Base-by-base conservation (phyloP, 768 basidiomycete genomes). In the Paxillus involutus region DNA sequence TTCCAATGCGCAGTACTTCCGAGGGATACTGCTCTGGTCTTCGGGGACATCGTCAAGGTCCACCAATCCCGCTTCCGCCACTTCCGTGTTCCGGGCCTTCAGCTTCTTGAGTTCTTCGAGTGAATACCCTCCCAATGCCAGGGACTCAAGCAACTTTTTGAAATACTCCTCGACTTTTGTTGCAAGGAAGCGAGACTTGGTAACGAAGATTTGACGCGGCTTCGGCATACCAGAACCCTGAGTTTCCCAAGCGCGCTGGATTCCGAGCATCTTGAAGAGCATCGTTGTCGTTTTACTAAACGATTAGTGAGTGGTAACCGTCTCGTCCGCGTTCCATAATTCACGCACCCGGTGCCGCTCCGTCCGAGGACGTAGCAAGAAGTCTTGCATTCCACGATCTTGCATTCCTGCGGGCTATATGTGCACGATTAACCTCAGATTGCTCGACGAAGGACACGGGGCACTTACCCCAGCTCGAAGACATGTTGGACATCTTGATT, bases 121-220 rank as follows among this genome's bases (percentile, higher is more conserved):
- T 4, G 76, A 64, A 43, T 71, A 65, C 3, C 70, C 64, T 10
- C 72, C 72, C 3, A 74, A 61, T 3, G 64, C 57, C 32, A 82
- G 64, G 0, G 83, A 80, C 9, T 74, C 68, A 10, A 79, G 58
- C 16, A 88, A 67, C 58, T 80, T 80, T 4, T 58, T 51, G 59
- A 84, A 91, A 61, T 86, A 83, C 41, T 85, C 82, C 56, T 85
- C 76, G n/a, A 90, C 88, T 57, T 86, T 87, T n/a, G 70, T 71
- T 0, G 85, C 85, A 3, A 90, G 76, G 16, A 83, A 73, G 16
- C 75, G 76, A 2, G 88, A 89, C 60, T 87, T 83, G 0, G 88
- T 89, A 2, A 90, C 80, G 55, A 90, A 90, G 12, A 90, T 65
- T 59, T 90, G 88, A 12, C 86, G 77, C 4, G 84, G 83, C 60